Conservation (phyloP, 345 rosid genomes). For the Camelina sativa region DNA sequence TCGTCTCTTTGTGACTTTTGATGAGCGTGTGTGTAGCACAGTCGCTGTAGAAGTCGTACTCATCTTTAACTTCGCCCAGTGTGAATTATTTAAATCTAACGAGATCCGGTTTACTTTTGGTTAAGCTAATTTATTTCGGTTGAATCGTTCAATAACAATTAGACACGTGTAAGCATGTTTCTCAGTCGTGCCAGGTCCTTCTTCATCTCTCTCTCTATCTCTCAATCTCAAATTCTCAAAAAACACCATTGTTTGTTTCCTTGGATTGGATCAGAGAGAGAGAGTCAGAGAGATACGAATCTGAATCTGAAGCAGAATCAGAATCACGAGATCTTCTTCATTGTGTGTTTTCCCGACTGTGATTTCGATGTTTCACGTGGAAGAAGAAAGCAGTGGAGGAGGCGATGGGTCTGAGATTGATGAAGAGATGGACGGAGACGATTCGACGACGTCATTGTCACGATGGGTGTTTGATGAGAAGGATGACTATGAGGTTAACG, state of each 20-base stretch:
- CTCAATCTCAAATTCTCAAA: slow-evolving; percentile 25
- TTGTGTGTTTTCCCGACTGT: slow-evolving; percentile 7
- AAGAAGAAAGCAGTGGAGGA: slow-evolving; percentile 57
- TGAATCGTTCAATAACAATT: neutral
- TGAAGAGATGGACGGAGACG: slow-evolving; percentile 51
- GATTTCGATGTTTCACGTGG: slow-evolving; percentile 35
- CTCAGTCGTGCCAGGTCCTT: slow-evolving; percentile 36
- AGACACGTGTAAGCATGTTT: slow-evolving; percentile 39
- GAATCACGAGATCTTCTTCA: slow-evolving; percentile 7
- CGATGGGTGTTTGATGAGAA: slow-evolving; percentile 95
- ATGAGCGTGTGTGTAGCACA: slow-evolving; percentile 25
- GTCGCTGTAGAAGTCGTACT: slow-evolving; percentile 30
- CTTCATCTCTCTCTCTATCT: slow-evolving; percentile 20
- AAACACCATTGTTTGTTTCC: neutral
- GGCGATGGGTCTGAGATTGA: slow-evolving; percentile 49
- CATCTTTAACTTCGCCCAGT: slow-evolving; percentile 1
- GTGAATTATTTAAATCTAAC: neutral
- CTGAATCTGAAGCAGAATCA: slow-evolving; percentile 26
- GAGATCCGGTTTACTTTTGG: slow-evolving; percentile 12
- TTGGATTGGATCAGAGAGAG: slow-evolving; percentile 25
- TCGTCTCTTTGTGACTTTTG: neutral
- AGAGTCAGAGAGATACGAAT: slow-evolving; percentile 23
- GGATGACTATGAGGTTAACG: slow-evolving; percentile 56
- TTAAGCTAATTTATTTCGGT: neutral
- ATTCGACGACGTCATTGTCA: slow-evolving; percentile 73